phyloP scores from a whole-genome alignment of 192 early-diverging fungal genomes.

The Dissophora ornata region DNA sequence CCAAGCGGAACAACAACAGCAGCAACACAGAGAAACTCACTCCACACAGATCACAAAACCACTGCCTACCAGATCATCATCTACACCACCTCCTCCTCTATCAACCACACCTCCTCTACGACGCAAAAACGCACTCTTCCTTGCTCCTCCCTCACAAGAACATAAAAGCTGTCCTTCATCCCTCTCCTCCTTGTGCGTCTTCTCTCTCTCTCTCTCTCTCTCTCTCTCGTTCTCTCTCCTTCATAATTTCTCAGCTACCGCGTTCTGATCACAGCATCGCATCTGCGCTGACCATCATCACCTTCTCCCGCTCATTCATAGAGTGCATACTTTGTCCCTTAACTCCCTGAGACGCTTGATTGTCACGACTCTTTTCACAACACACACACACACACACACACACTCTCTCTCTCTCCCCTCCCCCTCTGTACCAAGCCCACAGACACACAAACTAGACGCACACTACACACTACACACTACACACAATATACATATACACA shows the following conservation, averaged over 20 bases:
- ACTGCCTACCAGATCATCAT: background rate
- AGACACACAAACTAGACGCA: too few species aligned
- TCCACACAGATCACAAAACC: conserved; percentile 6
- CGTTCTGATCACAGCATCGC: too few species aligned
- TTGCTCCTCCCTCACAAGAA: background rate
- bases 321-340: background rate
- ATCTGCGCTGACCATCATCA: too few species aligned
- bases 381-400: background rate
- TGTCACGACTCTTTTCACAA: too few species aligned
- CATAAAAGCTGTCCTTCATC: too few species aligned
- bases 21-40: conserved; percentile 1
- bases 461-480: too few species aligned
- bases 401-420: background rate
- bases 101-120: background rate
- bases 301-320: background rate
- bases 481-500: too few species aligned
- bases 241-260: background rate
- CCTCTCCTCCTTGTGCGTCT: background rate
- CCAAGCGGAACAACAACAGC: too few species aligned
- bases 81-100: background rate
- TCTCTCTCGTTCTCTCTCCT: conserved; percentile 2
- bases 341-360: too few species aligned
- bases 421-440: too few species aligned
- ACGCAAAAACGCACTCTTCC: background rate
- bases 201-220: background rate